Evolutionary conservation across 106 monocot species (phyloP).

Genomic region (Allium fistulosum): DNA sequence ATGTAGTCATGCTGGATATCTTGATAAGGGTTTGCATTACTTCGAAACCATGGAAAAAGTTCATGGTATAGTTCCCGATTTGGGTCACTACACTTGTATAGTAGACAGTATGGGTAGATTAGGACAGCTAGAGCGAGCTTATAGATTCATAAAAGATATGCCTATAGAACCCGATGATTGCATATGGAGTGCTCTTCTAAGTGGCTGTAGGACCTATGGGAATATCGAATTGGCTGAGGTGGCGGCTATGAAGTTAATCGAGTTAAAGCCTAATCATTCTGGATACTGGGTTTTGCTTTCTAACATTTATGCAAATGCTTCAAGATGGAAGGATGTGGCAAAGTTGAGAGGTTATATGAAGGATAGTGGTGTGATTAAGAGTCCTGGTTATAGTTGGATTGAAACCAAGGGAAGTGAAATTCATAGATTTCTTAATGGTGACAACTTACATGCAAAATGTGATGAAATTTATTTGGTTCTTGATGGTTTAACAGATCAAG

Average conservation of each 20-base stretch:
- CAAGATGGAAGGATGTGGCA: slow-evolving; percentile 33
- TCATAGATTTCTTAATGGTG: slow-evolving; percentile 30
- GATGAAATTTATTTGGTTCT: slow-evolving; percentile 31
- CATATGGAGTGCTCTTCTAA: slow-evolving; percentile 65
- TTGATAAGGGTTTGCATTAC: slow-evolving; percentile 40
- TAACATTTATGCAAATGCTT: slow-evolving; percentile 63
- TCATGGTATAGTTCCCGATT: slow-evolving; percentile 45
- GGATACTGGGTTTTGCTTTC: slow-evolving; percentile 76
- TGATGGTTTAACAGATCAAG: slow-evolving; percentile 39
- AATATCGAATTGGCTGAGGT: slow-evolving; percentile 56
- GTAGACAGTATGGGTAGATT: slow-evolving; percentile 60
- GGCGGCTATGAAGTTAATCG: slow-evolving; percentile 39
- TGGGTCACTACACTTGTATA: slow-evolving; percentile 67
- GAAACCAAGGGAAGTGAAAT: slow-evolving; percentile 35
- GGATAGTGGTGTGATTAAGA: slow-evolving; percentile 44
- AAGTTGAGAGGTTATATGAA: slow-evolving; percentile 42
- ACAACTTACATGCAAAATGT: slow-evolving; percentile 28
- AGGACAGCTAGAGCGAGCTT: slow-evolving; percentile 55
- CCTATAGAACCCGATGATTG: slow-evolving; percentile 63
- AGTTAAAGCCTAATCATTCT: slow-evolving; percentile 55
- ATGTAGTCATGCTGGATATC: slow-evolving; percentile 67
- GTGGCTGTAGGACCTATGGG: slow-evolving; percentile 60
- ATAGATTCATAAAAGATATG: slow-evolving; percentile 51
- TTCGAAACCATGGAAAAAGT: slow-evolving; percentile 44
- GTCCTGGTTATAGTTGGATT: slow-evolving; percentile 60